phyloP scores from a whole-genome alignment of 352 stramenopile species.

The Phytophthora citrophthora region DNA sequence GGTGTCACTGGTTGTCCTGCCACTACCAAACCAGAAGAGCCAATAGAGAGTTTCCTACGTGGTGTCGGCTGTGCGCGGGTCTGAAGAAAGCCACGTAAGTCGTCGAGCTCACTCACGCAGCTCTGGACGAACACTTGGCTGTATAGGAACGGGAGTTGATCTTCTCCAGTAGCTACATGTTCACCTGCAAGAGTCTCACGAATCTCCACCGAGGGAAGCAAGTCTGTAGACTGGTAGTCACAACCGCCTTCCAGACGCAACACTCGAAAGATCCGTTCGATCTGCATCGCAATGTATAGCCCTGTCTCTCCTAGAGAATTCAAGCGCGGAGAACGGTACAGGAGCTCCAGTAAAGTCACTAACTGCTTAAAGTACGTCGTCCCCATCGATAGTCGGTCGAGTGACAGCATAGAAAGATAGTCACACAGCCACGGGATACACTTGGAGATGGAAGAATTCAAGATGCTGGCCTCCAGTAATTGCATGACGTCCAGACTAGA shows the following conservation, averaged over 20 bases:
- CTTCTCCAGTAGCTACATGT: slow-evolving; percentile 28
- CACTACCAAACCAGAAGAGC: slow-evolving; percentile 3
- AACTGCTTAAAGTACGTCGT: slow-evolving; percentile 63
- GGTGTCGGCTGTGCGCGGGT: slow-evolving; percentile 49
- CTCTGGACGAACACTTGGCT: slow-evolving; percentile 72
- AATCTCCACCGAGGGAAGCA: slow-evolving; percentile 27
- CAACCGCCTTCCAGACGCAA: slow-evolving; percentile 36
- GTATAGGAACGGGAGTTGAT: slow-evolving; percentile 67
- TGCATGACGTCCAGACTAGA: slow-evolving; percentile 52
- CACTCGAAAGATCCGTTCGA: slow-evolving; percentile 62
- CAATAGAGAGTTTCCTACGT: slow-evolving; percentile 17
- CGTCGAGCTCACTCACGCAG: slow-evolving; percentile 63
- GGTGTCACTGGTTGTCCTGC: slow-evolving; percentile 19
- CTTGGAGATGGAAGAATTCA: slow-evolving; percentile 49
- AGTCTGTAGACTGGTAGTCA: slow-evolving; percentile 16
- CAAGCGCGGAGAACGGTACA: slow-evolving; percentile 57
- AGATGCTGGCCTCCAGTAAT: slow-evolving; percentile 53
- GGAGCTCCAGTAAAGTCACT: slow-evolving; percentile 42
- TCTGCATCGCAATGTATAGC: slow-evolving; percentile 62
- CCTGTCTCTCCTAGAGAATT: slow-evolving; percentile 58
- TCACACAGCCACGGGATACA: slow-evolving; percentile 73
- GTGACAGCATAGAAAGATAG: slow-evolving; percentile 66
- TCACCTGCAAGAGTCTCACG: slow-evolving; percentile 16
- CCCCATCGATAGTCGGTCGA: slow-evolving; percentile 52
- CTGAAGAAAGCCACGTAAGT: slow-evolving; percentile 66